Evolutionary conservation across 257 asterid species (phyloP).

Genomic region (Nicotiana noctiflora): DNA sequence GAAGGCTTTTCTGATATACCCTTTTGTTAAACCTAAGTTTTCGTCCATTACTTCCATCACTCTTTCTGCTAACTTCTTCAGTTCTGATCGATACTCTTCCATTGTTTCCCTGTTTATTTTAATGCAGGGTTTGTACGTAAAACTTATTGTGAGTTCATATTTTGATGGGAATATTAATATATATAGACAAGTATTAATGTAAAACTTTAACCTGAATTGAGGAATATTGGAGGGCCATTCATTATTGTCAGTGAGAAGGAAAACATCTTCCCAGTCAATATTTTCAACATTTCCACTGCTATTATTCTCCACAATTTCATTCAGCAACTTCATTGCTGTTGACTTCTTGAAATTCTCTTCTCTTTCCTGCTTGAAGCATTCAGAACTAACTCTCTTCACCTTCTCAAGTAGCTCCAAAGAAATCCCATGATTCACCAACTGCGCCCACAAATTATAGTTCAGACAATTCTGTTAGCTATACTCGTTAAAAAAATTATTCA

Average conservation of each 20-base stretch:
- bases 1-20: conserved; percentile 64
- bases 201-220: conserved; percentile 43
- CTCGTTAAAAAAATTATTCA: neutral
- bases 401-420: conserved; percentile 58
- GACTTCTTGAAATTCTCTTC: conserved; percentile 53
- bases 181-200: neutral
- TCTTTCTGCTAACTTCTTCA: conserved; percentile 49
- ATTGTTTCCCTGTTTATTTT: conserved; percentile 53
- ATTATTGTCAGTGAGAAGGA: conserved; percentile 63
- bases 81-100: conserved; percentile 55
- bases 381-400: conserved; percentile 65
- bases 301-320: conserved; percentile 36
- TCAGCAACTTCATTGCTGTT: conserved; percentile 34
- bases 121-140: neutral
- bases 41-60: conserved; percentile 74
- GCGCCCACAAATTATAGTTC: neutral
- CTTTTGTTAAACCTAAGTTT: conserved; percentile 55
- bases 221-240: conserved; percentile 56
- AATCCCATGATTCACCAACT: conserved; percentile 80
- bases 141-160: no score
- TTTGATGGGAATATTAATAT: no score
- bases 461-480: neutral
- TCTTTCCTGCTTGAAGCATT: conserved; percentile 52
- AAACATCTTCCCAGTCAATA: conserved; percentile 81
- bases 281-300: conserved; percentile 38